Percentiles rank a stretch among this genome's conserved stretches.
Conservation (phyloP, 2,329 filamentous ascomycete genomes). For the Alternaria brassicicola region DNA sequence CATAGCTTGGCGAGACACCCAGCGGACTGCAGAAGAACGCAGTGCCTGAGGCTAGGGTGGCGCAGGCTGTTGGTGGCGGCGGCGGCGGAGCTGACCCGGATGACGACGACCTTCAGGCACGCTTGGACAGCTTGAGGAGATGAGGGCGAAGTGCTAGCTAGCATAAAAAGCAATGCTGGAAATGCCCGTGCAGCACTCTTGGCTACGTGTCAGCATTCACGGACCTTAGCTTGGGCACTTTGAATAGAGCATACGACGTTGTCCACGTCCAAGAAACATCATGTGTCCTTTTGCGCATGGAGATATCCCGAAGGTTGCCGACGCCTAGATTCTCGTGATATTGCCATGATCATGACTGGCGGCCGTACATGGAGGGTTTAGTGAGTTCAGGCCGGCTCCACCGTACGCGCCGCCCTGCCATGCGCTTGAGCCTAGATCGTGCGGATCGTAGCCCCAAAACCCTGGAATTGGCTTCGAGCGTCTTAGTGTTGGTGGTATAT, state of each 20-base stretch:
- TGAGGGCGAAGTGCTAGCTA: conserved; percentile 34
- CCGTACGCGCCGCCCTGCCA: conserved; percentile 12
- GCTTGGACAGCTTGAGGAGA: conserved; percentile 81
- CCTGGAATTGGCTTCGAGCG: conserved; percentile 5
- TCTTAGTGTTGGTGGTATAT: not conserved
- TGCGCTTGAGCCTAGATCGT: conserved; percentile 11
- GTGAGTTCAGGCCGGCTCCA: conserved; percentile 16
- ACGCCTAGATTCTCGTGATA: not conserved
- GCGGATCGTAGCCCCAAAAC: conserved; percentile 16
- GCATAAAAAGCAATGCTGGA: not conserved
- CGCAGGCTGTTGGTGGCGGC: conserved; percentile 76
- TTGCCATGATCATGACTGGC: not conserved
- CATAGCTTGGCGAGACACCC: conserved; percentile 88
- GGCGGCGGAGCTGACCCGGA: conserved; percentile 69
- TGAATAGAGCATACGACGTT: not conserved
- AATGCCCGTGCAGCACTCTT: not conserved
- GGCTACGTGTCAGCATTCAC: not conserved
- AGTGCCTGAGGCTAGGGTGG: conserved; percentile 76
- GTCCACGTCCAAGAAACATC: not conserved
- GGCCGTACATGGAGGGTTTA: conserved; percentile 1
- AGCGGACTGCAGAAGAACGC: conserved; percentile 77
- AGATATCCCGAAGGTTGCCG: not conserved
- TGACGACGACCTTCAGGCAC: conserved; percentile 92
- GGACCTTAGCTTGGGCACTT: not conserved
- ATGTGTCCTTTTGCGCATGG: not conserved